phyloP scores from a whole-genome alignment of 352 stramenopile genomes.

The Phytophthora pini region DNA sequence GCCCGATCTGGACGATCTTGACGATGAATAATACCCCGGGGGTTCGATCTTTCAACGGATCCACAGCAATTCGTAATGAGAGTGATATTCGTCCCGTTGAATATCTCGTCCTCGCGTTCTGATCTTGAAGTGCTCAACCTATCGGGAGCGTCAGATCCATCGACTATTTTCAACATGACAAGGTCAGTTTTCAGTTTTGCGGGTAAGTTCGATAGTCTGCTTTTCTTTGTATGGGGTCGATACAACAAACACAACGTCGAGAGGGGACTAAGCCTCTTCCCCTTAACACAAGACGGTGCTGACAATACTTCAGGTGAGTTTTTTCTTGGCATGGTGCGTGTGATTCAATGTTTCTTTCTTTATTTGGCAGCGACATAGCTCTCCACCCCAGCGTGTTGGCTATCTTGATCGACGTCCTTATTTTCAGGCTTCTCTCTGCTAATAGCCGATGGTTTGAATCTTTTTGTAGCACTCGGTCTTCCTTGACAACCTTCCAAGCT shows the following conservation, averaged over 20 bases:
- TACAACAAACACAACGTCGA: background rate
- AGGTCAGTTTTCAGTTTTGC: slow-evolving; percentile 9
- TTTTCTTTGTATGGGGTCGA: slow-evolving; percentile 10
- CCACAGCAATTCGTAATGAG: slow-evolving; percentile 20
- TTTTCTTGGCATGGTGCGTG: slow-evolving; percentile 32
- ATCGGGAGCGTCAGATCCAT: slow-evolving; percentile 2
- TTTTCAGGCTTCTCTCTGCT: slow-evolving; percentile 17
- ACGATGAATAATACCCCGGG: slow-evolving; percentile 34
- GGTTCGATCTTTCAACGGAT: slow-evolving; percentile 23
- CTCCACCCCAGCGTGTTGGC: slow-evolving; percentile 7
- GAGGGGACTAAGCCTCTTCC: slow-evolving; percentile 13
- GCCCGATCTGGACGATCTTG: slow-evolving; percentile 56
- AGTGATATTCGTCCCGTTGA: slow-evolving; percentile 5
- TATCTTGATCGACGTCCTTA: slow-evolving; percentile 20
- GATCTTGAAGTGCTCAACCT: slow-evolving; percentile 22
- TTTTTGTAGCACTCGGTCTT: slow-evolving; percentile 31
- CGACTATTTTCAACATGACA: slow-evolving; percentile 26
- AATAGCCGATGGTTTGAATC: slow-evolving; percentile 24
- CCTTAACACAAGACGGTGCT: slow-evolving; percentile 1
- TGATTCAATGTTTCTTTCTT: slow-evolving; percentile 45
- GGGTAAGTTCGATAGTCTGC: slow-evolving; percentile 21
- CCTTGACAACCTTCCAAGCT: slow-evolving; percentile 11
- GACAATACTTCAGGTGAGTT: slow-evolving; percentile 1
- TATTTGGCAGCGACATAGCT: slow-evolving; percentile 23
- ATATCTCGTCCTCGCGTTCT: slow-evolving; percentile 22